Percentiles rank a stretch among this genome's conserved stretches.
Conservation (phyloP, 495 filamentous ascomycete species). For the Daldinia vernicosa region DNA sequence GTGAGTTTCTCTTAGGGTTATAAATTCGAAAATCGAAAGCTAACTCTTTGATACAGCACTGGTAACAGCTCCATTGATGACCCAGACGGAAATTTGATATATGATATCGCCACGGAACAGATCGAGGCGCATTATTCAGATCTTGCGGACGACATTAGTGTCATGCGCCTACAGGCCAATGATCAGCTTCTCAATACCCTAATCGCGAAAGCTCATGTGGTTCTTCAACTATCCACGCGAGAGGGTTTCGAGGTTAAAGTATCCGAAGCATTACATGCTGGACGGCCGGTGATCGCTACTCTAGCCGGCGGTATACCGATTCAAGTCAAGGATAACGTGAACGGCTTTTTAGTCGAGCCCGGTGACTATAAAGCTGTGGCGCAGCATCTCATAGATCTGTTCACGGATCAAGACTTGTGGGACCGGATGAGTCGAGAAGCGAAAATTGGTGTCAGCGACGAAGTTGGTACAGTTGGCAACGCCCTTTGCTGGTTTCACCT, state of each 20-base stretch:
- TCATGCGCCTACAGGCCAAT: constrained; percentile 79
- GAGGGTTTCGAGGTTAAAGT: constrained; percentile 95
- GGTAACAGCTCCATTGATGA: constrained; percentile 89
- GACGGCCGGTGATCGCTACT: constrained; percentile 82
- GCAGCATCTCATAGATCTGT: constrained; percentile 71
- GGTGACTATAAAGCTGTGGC: constrained; percentile 79
- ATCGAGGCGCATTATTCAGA: constrained; percentile 66
- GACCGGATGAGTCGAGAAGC: constrained; percentile 75
- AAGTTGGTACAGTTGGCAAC: constrained; percentile 86
- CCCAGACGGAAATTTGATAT: constrained; percentile 78
- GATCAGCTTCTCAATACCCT: constrained; percentile 86
- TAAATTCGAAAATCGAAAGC: background rate
- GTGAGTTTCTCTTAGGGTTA: constrained; percentile 30
- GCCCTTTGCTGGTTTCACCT: constrained; percentile 81
- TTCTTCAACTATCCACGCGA: constrained; percentile 80
- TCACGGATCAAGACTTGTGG: constrained; percentile 71
- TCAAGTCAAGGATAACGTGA: constrained; percentile 76
- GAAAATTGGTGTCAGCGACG: constrained; percentile 73
- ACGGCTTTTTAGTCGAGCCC: constrained; percentile 79
- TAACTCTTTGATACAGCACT: constrained; percentile 39
- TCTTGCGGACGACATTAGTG: constrained; percentile 66
- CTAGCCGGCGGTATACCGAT: constrained; percentile 83
- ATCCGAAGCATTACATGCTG: constrained; percentile 86
- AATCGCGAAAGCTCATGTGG: constrained; percentile 76
- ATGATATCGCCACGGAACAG: constrained; percentile 72